phyloP scores from a whole-genome alignment of 768 basidiomycete genomes.

The Termitomyces eurrhizus region DNA sequence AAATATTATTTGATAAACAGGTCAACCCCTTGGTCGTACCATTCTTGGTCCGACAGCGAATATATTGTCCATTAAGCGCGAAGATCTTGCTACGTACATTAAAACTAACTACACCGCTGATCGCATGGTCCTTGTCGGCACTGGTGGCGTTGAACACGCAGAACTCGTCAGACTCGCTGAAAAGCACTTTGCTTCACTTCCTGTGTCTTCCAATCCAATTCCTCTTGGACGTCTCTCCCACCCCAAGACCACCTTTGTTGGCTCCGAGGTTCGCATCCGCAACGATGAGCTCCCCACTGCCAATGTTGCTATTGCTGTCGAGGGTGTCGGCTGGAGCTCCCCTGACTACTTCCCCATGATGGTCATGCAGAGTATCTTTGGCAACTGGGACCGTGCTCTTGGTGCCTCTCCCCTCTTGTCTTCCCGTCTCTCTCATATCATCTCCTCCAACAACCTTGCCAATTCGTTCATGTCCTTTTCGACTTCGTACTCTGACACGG shows the following conservation, averaged over 20 bases:
- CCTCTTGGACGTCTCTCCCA: constrained; percentile 80
- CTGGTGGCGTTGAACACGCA: constrained; percentile 90
- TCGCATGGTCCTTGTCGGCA: constrained; percentile 97
- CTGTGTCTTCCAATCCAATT: constrained; percentile 83
- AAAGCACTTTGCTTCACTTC: constrained; percentile 87
- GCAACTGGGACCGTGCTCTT: constrained; percentile 98
- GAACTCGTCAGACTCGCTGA: constrained; percentile 94
- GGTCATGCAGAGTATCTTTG: constrained; percentile 96
- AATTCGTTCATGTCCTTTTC: constrained; percentile 99
- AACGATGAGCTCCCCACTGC: constrained; percentile 88
- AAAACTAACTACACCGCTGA: constrained; percentile 98
- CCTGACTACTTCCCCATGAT: constrained; percentile 99
- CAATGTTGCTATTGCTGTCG: constrained; percentile 94
- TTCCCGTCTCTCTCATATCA: constrained; percentile 86
- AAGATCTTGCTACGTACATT: constrained; percentile 89
- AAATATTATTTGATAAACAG: constrained; percentile 41
- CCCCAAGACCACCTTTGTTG: constrained; percentile 78
- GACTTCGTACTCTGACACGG: constrained; percentile 97
- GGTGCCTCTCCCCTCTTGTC: constrained; percentile 88
- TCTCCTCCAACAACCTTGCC: constrained; percentile 92
- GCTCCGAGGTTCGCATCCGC: constrained; percentile 92
- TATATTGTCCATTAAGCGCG: constrained; percentile 91
- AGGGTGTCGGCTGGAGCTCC: constrained; percentile 96
- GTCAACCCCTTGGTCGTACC: constrained; percentile 92
- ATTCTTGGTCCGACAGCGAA: constrained; percentile 96